Conservation (phyloP, 2,329 filamentous ascomycete genomes). For the Fragosphaeria purpurea region DNA sequence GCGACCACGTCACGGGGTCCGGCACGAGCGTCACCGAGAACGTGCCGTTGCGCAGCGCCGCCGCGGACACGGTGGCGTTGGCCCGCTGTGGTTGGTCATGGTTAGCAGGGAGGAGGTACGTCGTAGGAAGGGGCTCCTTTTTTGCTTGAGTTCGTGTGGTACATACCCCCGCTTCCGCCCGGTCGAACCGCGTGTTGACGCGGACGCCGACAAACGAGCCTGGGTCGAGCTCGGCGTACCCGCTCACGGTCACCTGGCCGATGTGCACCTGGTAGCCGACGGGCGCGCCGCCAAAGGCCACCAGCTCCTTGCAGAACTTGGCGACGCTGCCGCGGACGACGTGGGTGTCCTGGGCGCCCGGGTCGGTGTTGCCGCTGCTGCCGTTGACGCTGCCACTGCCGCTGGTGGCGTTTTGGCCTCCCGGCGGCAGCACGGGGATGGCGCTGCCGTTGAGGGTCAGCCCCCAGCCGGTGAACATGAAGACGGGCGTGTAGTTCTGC, state of each 20-base stretch:
- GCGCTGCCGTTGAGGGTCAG: constrained; percentile 8
- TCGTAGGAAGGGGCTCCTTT: too few relatives aligned
- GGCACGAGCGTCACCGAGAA: constrained; percentile 5
- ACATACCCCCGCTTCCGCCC: constrained; percentile 9
- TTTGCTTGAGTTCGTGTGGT: too few relatives aligned
- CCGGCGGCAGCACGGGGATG: neutral
- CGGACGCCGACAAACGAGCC: constrained; percentile 10
- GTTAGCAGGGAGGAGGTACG: too few relatives aligned
- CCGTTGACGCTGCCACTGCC: neutral
- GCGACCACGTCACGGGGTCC: constrained; percentile 13
- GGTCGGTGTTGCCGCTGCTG: too few relatives aligned
- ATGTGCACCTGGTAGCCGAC: constrained; percentile 16
- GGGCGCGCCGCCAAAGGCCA: constrained; percentile 13
- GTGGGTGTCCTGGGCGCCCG: neutral
- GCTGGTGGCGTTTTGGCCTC: neutral
- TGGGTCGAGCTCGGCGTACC: constrained; percentile 11
- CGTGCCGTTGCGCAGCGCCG: constrained; percentile 8
- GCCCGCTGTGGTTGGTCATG: constrained; percentile 2
- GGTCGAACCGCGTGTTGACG: constrained; percentile 12
- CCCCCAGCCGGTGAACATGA: constrained; percentile 14
- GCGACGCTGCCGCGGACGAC: constrained; percentile 6
- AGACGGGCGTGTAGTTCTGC: constrained; percentile 13
- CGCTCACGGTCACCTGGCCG: constrained; percentile 10
- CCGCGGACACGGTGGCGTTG: constrained; percentile 4
- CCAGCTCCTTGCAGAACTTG: constrained; percentile 17